These are phyloP conservation scores for Pisolithus marmoratus DNA, from an alignment of 768 basidiomycete species.

Conservation along the genomic window DNA sequence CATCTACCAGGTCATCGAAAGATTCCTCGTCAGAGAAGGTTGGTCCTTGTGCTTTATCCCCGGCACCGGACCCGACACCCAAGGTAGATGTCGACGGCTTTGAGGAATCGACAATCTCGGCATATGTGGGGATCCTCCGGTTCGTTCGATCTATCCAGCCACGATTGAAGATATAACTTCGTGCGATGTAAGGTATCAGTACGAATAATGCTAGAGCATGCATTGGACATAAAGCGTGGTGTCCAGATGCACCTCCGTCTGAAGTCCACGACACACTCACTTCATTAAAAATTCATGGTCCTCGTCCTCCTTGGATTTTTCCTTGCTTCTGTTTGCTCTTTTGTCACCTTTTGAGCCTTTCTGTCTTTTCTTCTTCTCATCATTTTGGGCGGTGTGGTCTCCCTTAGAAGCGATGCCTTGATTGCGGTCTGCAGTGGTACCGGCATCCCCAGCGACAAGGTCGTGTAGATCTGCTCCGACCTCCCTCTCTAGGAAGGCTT, in stretches of 20 bases:
- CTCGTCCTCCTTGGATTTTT: constrained; percentile 48
- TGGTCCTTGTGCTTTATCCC: constrained; percentile 26
- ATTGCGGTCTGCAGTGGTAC: constrained; percentile 8
- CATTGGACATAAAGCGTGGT: background rate
- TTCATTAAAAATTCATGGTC: constrained; percentile 89
- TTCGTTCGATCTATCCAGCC: constrained; percentile 89
- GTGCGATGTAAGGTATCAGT: background rate
- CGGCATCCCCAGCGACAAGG: constrained; percentile 52
- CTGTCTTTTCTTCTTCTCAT: constrained; percentile 23
- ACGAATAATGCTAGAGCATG: background rate
- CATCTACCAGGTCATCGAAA: constrained; percentile 87
- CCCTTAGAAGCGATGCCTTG: constrained; percentile 14
- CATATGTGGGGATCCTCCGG: constrained; percentile 76
- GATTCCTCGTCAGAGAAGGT: constrained; percentile 56
- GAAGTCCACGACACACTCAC: constrained; percentile 40
- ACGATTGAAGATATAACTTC: constrained; percentile 92
- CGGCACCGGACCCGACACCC: constrained; percentile 16
- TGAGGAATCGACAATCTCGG: constrained; percentile 57
- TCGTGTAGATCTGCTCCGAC: constrained; percentile 71
- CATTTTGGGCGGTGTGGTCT: constrained; percentile 24
- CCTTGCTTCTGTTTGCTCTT: constrained; percentile 25
- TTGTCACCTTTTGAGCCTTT: constrained; percentile 30
- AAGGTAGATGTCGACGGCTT: constrained; percentile 21
- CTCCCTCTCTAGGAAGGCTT: constrained; percentile 71
- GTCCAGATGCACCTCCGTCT: too few species aligned